A percentile compares a stretch with the other conserved stretches of the same genome.
phyloP scores from a whole-genome alignment of 2,329 filamentous ascomycete species.

The Fusarium buxicola region DNA sequence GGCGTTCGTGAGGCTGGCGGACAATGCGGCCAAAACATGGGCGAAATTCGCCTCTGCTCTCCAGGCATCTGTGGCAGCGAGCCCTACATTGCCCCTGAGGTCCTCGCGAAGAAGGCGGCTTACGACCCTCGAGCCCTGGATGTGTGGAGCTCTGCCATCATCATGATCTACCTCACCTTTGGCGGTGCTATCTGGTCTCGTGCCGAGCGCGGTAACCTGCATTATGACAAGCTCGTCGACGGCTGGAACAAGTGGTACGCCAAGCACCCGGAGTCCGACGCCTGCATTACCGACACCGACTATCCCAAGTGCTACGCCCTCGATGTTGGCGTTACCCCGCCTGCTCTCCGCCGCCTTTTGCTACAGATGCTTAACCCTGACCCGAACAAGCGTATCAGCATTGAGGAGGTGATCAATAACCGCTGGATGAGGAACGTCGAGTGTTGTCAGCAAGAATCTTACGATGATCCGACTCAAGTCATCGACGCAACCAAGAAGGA shows the following conservation, averaged over 20 bases:
- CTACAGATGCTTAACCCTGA: slow-evolving; percentile 87
- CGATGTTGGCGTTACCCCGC: slow-evolving; percentile 73
- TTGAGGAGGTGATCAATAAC: slow-evolving; percentile 75
- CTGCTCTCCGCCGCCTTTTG: slow-evolving; percentile 76
- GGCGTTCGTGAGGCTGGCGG: slow-evolving; percentile 79
- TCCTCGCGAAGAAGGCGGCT: slow-evolving; percentile 73
- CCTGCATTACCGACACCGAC: slow-evolving; percentile 64
- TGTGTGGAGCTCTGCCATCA: slow-evolving; percentile 87
- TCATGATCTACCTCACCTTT: slow-evolving; percentile 82
- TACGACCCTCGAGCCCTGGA: slow-evolving; percentile 84
- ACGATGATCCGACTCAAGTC: slow-evolving; percentile 69
- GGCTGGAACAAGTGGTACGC: slow-evolving; percentile 77
- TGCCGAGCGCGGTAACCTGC: slow-evolving; percentile 66
- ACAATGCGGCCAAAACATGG: slow-evolving; percentile 79
- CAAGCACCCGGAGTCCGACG: slow-evolving; percentile 59
- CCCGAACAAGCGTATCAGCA: slow-evolving; percentile 75
- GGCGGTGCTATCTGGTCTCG: slow-evolving; percentile 80
- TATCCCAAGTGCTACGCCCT: slow-evolving; percentile 75
- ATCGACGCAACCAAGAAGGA: slow-evolving; percentile 73
- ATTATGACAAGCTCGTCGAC: slow-evolving; percentile 72
- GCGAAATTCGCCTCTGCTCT: slow-evolving; percentile 75
- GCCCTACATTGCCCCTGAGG: slow-evolving; percentile 90
- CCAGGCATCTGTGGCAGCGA: slow-evolving; percentile 87
- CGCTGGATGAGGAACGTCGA: slow-evolving; percentile 81
- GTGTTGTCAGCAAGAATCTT: slow-evolving; percentile 80